These are phyloP conservation scores for Blastomyces parvus DNA, from an alignment of 2,329 filamentous ascomycete species.

Conservation along the genomic window DNA sequence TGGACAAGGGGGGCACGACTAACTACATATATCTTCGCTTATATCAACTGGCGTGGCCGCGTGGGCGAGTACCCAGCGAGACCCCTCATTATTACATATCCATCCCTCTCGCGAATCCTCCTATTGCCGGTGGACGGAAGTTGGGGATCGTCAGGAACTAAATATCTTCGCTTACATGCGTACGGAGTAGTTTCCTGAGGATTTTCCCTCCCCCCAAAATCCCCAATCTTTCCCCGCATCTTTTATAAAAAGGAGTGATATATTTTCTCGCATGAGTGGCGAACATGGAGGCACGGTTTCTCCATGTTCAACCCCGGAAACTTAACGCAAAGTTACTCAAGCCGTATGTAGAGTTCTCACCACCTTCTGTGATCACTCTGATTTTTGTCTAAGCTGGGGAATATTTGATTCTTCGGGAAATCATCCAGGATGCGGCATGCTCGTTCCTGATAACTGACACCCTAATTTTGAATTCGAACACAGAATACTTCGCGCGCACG, in stretches of 20 bases:
- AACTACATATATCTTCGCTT: neutral
- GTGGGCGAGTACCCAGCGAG: neutral
- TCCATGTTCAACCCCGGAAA: slow-evolving; percentile 1
- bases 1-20: neutral
- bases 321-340: slow-evolving; percentile 4
- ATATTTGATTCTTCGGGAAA: neutral
- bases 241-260: neutral
- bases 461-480: neutral
- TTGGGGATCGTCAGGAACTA: neutral
- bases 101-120: neutral
- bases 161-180: neutral
- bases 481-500: slow-evolving; percentile 40
- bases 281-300: slow-evolving; percentile 3
- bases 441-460: neutral
- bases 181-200: neutral
- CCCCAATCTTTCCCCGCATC: neutral
- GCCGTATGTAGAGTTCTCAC: slow-evolving; percentile 5
- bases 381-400: neutral
- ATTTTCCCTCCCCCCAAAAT: neutral
- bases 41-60: too few species aligned
- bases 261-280: neutral
- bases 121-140: neutral
- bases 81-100: neutral
- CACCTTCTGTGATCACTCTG: neutral
- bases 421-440: neutral